Percentiles rank a stretch among this genome's conserved stretches.
Conservation (phyloP, 2,329 filamentous ascomycete species). For the Cordyceps cateniannulata region DNA sequence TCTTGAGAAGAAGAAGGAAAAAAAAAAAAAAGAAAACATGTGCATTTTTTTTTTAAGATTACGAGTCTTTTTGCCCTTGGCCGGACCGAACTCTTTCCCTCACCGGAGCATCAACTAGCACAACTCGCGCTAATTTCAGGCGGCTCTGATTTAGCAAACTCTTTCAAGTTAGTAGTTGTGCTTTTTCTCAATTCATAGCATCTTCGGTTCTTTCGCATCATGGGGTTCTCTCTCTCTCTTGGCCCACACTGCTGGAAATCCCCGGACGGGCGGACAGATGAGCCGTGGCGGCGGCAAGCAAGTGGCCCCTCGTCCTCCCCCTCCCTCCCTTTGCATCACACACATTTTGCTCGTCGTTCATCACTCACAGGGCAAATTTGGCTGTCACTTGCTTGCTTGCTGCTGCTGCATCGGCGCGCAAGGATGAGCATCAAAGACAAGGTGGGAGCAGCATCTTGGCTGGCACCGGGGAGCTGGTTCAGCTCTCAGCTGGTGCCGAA, state of each 20-base stretch:
- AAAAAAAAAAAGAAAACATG: neutral
- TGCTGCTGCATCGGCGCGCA: conserved; percentile 1
- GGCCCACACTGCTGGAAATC: conserved; percentile 8
- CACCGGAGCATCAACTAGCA: neutral
- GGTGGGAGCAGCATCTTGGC: neutral
- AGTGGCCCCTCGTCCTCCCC: neutral
- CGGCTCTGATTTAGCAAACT: neutral
- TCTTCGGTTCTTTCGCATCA: no score
- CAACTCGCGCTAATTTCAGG: neutral
- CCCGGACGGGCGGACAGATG: conserved; percentile 12
- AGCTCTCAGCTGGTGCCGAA: conserved; percentile 3
- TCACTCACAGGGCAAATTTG: neutral
- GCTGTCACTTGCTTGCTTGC: neutral
- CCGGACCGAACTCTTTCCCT: neutral
- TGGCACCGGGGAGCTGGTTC: conserved; percentile 12
- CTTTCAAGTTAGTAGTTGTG: no score
- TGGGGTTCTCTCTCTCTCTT: neutral
- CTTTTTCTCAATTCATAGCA: neutral
- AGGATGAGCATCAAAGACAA: neutral
- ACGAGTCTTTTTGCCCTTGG: neutral
- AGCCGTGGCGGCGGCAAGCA: conserved; percentile 10
- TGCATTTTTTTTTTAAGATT: neutral
- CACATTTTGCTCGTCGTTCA: no score
- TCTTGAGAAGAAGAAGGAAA: neutral
- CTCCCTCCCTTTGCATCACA: neutral